phyloP scores from a whole-genome alignment of 345 rosid species.

The Camelina neglecta region DNA sequence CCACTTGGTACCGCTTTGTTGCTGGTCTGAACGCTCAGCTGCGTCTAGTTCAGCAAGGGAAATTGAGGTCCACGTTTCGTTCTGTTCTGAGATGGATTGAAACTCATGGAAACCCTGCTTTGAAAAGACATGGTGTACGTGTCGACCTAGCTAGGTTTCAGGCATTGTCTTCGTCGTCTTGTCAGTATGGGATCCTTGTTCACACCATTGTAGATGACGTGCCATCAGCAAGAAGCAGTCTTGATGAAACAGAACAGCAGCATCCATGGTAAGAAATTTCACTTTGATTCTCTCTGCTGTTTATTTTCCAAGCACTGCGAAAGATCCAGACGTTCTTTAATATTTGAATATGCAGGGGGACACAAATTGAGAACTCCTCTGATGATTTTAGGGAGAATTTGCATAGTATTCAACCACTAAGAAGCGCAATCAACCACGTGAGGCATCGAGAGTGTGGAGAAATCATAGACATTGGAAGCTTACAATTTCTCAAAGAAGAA shows the following conservation, averaged over 20 bases:
- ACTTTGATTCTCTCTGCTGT: constrained; percentile 10
- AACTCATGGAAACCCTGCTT: constrained; percentile 91
- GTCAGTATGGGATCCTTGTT: constrained; percentile 77
- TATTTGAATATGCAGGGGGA: constrained; percentile 44
- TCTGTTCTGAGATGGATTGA: constrained; percentile 82
- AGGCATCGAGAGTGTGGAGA: constrained; percentile 60
- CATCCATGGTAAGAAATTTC: constrained; percentile 53
- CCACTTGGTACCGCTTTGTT: constrained; percentile 88
- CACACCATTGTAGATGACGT: constrained; percentile 51
- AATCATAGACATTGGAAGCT: constrained; percentile 68
- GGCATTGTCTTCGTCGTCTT: constrained; percentile 71
- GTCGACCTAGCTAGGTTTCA: constrained; percentile 90
- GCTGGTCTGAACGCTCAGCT: constrained; percentile 95
- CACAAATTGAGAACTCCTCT: constrained; percentile 35
- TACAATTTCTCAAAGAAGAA: constrained; percentile 64
- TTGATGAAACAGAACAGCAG: constrained; percentile 50
- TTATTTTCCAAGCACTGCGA: constrained; percentile 3
- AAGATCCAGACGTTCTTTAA: constrained; percentile 38
- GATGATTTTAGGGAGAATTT: constrained; percentile 48
- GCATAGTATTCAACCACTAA: constrained; percentile 23
- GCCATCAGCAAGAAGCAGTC: constrained; percentile 32
- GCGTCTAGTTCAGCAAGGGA: constrained; percentile 75
- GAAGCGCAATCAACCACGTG: constrained; percentile 26
- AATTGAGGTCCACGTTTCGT: constrained; percentile 66
- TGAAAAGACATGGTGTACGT: constrained; percentile 60